These are phyloP conservation scores for Alternaria burnsii DNA, from an alignment of 2,329 filamentous ascomycete genomes.

Conservation along the genomic window DNA sequence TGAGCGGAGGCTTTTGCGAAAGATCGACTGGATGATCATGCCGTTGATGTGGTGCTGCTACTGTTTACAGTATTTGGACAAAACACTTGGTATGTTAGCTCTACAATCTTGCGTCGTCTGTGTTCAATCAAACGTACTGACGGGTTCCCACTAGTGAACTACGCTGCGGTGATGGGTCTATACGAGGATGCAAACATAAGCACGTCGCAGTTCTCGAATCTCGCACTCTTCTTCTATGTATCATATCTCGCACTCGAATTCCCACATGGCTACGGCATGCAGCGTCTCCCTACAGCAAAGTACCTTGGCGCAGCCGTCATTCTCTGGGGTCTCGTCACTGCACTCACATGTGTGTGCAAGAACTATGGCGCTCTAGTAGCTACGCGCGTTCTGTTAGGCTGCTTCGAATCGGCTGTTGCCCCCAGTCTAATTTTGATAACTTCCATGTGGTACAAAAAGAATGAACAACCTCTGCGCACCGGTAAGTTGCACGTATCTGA, in stretches of 20 bases:
- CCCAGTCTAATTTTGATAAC: conserved; percentile 72
- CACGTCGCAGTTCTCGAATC: conserved; percentile 48
- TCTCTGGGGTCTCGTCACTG: conserved; percentile 60
- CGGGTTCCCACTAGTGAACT: conserved; percentile 38
- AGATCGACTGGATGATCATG: conserved; percentile 54
- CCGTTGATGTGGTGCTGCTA: conserved; percentile 52
- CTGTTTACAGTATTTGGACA: conserved; percentile 54
- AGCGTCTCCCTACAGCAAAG: conserved; percentile 62
- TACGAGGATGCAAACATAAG: conserved; percentile 50
- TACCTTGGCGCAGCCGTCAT: conserved; percentile 57
- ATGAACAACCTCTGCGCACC: conserved; percentile 67
- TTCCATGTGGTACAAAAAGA: conserved; percentile 70
- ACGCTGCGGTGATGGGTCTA: conserved; percentile 55
- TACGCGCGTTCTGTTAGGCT: conserved; percentile 61
- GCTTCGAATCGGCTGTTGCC: conserved; percentile 57
- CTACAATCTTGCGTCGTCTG: not conserved
- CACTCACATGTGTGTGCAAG: conserved; percentile 58
- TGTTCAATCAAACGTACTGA: not conserved
- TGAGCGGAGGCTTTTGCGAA: conserved; percentile 36
- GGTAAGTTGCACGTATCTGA: conserved; percentile 7
- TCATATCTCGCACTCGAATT: conserved; percentile 52
- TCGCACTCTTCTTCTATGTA: conserved; percentile 50
- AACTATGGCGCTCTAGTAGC: conserved; percentile 61
- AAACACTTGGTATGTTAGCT: conserved; percentile 54
- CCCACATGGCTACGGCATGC: conserved; percentile 60